Percentiles rank a stretch among this genome's conserved stretches.
These are phyloP conservation scores for Datura wrightii DNA, from an alignment of 257 asterid species.

Conservation along the genomic window DNA sequence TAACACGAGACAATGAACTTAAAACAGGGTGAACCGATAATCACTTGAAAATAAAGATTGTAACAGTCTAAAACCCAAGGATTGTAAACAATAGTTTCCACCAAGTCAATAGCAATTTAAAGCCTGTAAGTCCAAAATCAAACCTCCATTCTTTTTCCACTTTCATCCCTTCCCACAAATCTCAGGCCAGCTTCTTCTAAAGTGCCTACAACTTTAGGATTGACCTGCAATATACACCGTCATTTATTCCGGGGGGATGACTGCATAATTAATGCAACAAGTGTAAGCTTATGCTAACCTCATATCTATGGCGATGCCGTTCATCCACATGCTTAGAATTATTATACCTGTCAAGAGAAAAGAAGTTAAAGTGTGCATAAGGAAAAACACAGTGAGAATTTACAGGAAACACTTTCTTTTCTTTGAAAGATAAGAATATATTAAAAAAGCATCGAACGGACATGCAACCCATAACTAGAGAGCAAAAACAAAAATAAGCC, in stretches of 20 bases:
- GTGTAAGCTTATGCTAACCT: slow-evolving; percentile 55
- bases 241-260: slow-evolving; percentile 21
- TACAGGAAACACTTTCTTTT: background rate
- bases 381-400: background rate
- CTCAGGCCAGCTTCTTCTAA: slow-evolving; percentile 79
- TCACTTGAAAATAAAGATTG: background rate
- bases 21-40: background rate
- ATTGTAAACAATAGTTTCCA: slow-evolving; percentile 8
- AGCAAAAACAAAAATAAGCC: background rate
- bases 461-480: background rate
- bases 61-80: slow-evolving; percentile 16
- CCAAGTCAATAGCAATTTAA: slow-evolving; percentile 19
- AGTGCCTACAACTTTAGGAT: slow-evolving; percentile 69
- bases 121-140: slow-evolving; percentile 34
- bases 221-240: slow-evolving; percentile 63
- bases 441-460: background rate
- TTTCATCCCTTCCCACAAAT: slow-evolving; percentile 96
- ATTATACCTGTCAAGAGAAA: slow-evolving; percentile 60
- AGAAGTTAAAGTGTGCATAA: slow-evolving; percentile 5
- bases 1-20: background rate
- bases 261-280: slow-evolving; percentile 16
- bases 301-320: slow-evolving; percentile 94
- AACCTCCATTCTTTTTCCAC: slow-evolving; percentile 94
- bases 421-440: background rate
- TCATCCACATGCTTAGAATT: slow-evolving; percentile 75